Evolutionary conservation across 2,329 filamentous ascomycete genomes (phyloP), one percentile per base, ranked within the genome.

Genomic region (Cladosporium sphaerospermum): DNA sequence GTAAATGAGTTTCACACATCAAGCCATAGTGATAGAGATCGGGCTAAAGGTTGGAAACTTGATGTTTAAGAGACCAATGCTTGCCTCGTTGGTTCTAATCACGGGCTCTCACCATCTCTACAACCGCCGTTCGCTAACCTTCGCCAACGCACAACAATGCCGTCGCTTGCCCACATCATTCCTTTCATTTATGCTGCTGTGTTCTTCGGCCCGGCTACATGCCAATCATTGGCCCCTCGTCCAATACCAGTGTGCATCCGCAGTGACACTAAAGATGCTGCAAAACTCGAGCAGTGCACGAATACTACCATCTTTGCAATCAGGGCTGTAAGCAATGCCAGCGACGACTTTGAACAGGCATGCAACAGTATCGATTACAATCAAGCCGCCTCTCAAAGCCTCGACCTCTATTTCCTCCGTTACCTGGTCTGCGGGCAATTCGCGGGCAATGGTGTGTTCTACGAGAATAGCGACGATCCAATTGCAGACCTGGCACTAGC

Each of bases 251-350:
- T 18, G 8, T 50, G 47, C 39, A 31, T 8, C 11, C 47, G 47
- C 13, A 43, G 39, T 31, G 47, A 43, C 18, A 41, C 47, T 8
- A 47, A n/a, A n/a, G 47, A 50, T 41, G n/a, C 31, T 18, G 7
- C 31, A 8, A 50, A 28, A 10, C 47, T 50, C 28, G 11, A 50
- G 16, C 47, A 28, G 13, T 50, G 47, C 39, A 9, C 16, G 3
- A 14, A 23, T 76, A 39, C 47, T 5, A 78, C 82, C 62, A 89
- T 86, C 64, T 74, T 78, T 33, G 62, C 85, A 58, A 88, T 95
- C 58, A 84, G 84, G 37, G 89, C 89, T 41, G 89, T 88, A 63
- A 88, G 93, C 69, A 80, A 77, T 61, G 86, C 87, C 64, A 42
- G 16, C 31, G 16, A 19, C 18, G 37, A 50, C 10, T 50, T 50